Conservation (phyloP, 2,329 filamentous ascomycete species). For the Coccinonectria pachysandricola region DNA sequence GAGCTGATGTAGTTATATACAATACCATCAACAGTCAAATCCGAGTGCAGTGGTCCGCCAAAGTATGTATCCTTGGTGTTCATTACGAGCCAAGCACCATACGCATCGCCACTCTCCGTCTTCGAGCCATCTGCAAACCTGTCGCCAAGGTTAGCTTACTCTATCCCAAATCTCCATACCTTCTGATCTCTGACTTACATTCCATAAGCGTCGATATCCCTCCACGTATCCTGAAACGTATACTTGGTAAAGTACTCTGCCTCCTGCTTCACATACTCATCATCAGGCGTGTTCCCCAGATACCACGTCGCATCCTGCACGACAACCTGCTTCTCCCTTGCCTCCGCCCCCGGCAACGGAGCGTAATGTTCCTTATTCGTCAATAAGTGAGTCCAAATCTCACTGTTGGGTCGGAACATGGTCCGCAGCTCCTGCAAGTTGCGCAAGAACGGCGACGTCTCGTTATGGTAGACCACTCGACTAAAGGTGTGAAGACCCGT, state of each 20-base stretch:
- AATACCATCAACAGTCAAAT: conserved; percentile 53
- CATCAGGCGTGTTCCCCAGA: conserved; percentile 40
- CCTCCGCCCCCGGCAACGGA: conserved; percentile 28
- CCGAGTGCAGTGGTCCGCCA: conserved; percentile 51
- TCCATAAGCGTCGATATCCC: conserved; percentile 48
- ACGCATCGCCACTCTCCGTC: conserved; percentile 40
- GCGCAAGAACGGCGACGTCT: conserved; percentile 42
- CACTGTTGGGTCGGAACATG: conserved; percentile 47
- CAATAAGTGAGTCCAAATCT: conserved; percentile 52
- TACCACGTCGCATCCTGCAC: conserved; percentile 58
- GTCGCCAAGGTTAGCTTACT: conserved; percentile 2
- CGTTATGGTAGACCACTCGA: conserved; percentile 49
- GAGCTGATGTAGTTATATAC: conserved; percentile 54
- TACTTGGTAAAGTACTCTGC: conserved; percentile 59
- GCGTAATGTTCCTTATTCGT: conserved; percentile 46
- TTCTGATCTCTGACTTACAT: conserved; percentile 16
- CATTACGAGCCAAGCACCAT: conserved; percentile 54
- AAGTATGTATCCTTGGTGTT: conserved; percentile 55
- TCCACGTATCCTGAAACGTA: conserved; percentile 48
- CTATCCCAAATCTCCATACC: background rate
- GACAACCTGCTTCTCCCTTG: conserved; percentile 30
- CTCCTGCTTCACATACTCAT: conserved; percentile 44
- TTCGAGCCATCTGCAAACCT: conserved; percentile 26
- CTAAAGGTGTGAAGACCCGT: conserved; percentile 53
- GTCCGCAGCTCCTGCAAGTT: conserved; percentile 53